Evolutionary conservation across 345 rosid genomes (phyloP), one percentile per base, ranked within the genome.

Genomic region (Pistacia integerrima): DNA sequence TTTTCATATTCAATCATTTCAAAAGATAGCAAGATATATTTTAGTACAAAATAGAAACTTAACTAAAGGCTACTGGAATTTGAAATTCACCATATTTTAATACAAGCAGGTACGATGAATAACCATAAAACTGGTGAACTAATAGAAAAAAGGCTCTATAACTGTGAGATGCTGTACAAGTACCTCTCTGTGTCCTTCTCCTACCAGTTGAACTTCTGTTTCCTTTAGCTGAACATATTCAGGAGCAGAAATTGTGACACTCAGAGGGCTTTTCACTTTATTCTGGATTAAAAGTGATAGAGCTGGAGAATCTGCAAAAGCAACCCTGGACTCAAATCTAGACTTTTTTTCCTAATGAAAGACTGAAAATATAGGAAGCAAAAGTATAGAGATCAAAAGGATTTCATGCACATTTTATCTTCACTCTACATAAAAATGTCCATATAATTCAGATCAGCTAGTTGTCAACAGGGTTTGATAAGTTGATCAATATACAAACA

Each of bases 241-340:
- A 1, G 95, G 92, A 73, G 92, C 94, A 67, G 87, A 77, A 71
- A 93, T 86, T 48, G 77, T 78, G n/a, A 93, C 84, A 49, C 51
- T 60, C 54, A 92, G 81, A 36, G 79, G 69, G 46, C 73, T 80
- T 74, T 88, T 84, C 66, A 85, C 98, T 81, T 83, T 89, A 82
- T 90, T 93, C 77, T 86, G 89, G 68, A 93, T 85, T 67, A 93
- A 78, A 74, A 93, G 94, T 10, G 91, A 92, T 49, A 90, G 85
- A 69, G 81, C 83, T 67, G 91, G 91, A 78, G 89, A 89, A 56
- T 92, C 98, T 93, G 86, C 72, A 81, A 78, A 70, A 84, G 59
- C 3, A 69, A n/a, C 11, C 77, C 0, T 5, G 49, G 66, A 62
- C 44, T 64, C 48, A 80, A 55, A 78, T 78, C 49, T 54, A 63